These are phyloP conservation scores for Torulaspora gathmanii DNA, from an alignment of 805 yeast species.

Conservation along the genomic window DNA sequence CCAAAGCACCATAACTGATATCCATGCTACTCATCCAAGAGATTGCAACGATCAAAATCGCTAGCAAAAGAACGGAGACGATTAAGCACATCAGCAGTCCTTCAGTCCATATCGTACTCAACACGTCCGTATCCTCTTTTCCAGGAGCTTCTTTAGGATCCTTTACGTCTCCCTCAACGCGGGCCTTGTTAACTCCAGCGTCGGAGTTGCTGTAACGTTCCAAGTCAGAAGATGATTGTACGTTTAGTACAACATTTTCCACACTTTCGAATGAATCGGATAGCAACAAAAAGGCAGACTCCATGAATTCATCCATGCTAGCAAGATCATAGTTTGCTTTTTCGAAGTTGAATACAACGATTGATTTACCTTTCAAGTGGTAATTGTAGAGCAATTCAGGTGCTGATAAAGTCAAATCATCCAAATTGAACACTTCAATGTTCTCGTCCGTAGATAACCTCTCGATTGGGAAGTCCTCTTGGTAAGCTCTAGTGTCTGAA, in stretches of 20 bases:
- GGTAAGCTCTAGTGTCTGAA: constrained; percentile 13
- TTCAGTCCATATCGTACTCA: constrained; percentile 36
- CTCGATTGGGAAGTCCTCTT: constrained; percentile 9
- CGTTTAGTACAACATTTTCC: constrained; percentile 24
- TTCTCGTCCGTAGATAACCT: constrained; percentile 4
- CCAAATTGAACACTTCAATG: constrained; percentile 10
- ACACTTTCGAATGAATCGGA: constrained; percentile 20
- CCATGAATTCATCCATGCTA: constrained; percentile 28
- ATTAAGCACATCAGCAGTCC: constrained; percentile 76
- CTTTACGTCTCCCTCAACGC: constrained; percentile 3
- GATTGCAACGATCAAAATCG: constrained; percentile 57
- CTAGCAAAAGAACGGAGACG: constrained; percentile 56
- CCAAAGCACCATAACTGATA: constrained; percentile 78
- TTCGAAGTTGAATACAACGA: constrained; percentile 25
- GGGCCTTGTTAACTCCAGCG: constrained; percentile 5
- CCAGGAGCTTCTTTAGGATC: not conserved
- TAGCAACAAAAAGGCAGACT: constrained; percentile 21
- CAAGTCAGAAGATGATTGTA: constrained; percentile 7
- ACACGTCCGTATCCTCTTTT: constrained; percentile 19
- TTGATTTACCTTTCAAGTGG: constrained; percentile 17
- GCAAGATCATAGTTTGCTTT: constrained; percentile 23
- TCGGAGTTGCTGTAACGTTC: not conserved
- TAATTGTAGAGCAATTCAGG: constrained; percentile 22
- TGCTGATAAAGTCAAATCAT: constrained; percentile 19
- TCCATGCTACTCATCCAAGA: constrained; percentile 67